These are phyloP conservation scores for Nakazawaea holstii DNA, from an alignment of 805 yeast genomes.

Conservation along the genomic window DNA sequence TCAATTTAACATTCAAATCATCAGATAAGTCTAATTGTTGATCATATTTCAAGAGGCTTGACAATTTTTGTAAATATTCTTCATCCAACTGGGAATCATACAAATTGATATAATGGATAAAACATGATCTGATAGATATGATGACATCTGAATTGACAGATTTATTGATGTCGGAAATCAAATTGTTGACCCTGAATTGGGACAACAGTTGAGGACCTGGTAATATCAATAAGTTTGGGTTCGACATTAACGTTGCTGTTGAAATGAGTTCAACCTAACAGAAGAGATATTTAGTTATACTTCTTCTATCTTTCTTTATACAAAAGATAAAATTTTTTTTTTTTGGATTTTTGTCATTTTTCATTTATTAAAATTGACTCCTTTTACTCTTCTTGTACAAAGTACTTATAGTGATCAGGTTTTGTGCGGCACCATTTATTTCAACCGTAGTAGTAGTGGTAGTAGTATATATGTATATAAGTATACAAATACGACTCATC, in stretches of 20 bases:
- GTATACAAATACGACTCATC: too few species aligned
- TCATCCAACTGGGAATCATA: constrained; percentile 31
- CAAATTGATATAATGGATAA: constrained; percentile 75
- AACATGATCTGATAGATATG: constrained; percentile 65
- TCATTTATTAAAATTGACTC: neutral
- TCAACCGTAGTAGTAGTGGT: too few species aligned
- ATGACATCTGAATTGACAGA: constrained; percentile 65
- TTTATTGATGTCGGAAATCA: constrained; percentile 68
- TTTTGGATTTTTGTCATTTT: neutral
- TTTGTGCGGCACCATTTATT: too few species aligned
- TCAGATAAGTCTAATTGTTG: constrained; percentile 52
- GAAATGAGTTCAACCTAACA: too few species aligned
- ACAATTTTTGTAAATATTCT: constrained; percentile 42
- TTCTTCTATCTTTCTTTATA: too few species aligned
- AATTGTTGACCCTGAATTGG: constrained; percentile 71
- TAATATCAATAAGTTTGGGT: constrained; percentile 38
- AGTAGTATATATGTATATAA: too few species aligned
- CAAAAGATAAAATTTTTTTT: neutral
- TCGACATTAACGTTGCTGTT: too few species aligned
- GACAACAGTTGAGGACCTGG: constrained; percentile 93
- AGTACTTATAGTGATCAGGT: too few species aligned
- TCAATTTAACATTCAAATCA: constrained; percentile 16
- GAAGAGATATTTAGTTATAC: too few species aligned
- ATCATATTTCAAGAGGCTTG: constrained; percentile 71
- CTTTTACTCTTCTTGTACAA: too few species aligned